A percentile compares a stretch with the other conserved stretches of the same genome.
Conservation (phyloP, 164 flowering plant species). For the Hamamelis virginiana region DNA sequence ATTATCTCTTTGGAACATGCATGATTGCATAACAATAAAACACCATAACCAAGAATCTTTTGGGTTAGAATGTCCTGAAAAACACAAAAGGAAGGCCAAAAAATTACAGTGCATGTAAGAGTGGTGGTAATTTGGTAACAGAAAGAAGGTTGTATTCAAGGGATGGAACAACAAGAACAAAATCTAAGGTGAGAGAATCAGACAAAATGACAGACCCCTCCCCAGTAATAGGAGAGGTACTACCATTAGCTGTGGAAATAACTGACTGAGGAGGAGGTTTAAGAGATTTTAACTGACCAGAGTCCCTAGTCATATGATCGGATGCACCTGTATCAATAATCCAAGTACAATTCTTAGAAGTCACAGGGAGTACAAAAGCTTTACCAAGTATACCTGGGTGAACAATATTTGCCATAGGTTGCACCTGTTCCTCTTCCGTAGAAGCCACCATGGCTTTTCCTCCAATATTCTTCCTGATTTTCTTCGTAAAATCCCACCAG, state of each 20-base stretch:
- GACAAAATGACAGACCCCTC: neutral
- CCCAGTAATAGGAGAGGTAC: too few species aligned
- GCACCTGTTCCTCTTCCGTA: neutral
- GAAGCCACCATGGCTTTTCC: neutral
- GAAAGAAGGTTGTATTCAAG: neutral
- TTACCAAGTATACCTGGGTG: neutral
- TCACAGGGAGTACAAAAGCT: neutral
- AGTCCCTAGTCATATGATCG: constrained; percentile 14
- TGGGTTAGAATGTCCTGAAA: too few species aligned
- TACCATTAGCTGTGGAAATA: too few species aligned
- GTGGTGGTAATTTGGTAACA: neutral
- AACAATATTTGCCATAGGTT: neutral
- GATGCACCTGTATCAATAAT: too few species aligned
- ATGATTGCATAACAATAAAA: too few species aligned
- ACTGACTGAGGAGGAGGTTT: neutral
- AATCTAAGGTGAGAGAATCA: neutral
- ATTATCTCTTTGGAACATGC: too few species aligned
- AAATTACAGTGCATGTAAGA: neutral
- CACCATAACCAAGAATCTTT: too few species aligned
- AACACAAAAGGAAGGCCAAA: neutral
- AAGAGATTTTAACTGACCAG: constrained; percentile 3
- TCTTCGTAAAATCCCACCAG: too few species aligned
- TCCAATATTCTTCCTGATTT: neutral
- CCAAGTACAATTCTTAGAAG: constrained; percentile 11
- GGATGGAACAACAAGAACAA: neutral